Percentiles rank a stretch among this genome's conserved stretches.
These are phyloP conservation scores for Cardiospermum halicacabum DNA, from an alignment of 345 rosid species.

Conservation along the genomic window DNA sequence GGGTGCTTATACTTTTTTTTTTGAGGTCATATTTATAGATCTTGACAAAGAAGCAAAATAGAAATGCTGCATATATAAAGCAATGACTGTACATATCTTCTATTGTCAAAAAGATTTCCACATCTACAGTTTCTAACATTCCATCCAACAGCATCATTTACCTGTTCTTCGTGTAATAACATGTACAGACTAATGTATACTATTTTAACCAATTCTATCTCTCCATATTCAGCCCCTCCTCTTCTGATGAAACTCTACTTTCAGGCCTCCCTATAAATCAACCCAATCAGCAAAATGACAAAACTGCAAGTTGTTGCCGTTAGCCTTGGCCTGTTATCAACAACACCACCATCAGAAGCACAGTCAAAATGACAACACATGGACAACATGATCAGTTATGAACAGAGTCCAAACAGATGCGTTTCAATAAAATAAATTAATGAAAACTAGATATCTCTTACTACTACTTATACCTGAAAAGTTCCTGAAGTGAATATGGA, in stretches of 20 bases:
- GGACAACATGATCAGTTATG: no score
- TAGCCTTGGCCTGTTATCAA: conserved; percentile 7
- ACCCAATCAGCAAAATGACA: neutral
- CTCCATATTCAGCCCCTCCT: neutral
- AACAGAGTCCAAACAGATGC: no score
- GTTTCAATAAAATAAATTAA: neutral
- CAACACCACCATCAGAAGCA: no score
- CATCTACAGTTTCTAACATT: neutral
- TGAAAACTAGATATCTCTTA: neutral
- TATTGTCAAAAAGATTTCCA: neutral
- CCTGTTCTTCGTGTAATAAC: neutral
- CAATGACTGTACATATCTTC: neutral
- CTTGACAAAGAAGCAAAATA: no score
- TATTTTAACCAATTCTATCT: conserved; percentile 10
- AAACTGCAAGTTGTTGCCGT: neutral
- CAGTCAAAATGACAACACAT: no score
- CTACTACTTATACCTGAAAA: conserved; percentile 15
- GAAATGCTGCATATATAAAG: no score
- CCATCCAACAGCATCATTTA: conserved; percentile 1
- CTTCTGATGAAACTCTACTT: neutral
- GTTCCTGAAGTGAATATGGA: neutral
- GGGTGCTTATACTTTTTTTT: no score
- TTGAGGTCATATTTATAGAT: no score
- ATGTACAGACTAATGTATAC: neutral
- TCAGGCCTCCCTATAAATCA: neutral